phyloP scores from a whole-genome alignment of 1,139 yeast species.

The Yamadazyma atlantica region DNA sequence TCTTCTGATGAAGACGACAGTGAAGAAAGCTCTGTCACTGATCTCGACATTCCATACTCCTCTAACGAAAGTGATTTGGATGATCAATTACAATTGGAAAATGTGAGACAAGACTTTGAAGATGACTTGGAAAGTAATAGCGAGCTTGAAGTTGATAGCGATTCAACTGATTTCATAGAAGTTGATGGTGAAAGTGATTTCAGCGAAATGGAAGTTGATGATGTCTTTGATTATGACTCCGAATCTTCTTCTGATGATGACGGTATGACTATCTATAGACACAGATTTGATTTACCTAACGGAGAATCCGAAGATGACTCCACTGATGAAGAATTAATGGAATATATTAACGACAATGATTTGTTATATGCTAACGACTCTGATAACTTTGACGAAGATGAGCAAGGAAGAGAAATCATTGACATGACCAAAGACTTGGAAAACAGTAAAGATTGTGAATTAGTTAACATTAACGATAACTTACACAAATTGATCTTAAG shows the following conservation, averaged over 20 bases:
- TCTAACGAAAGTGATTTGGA: conserved; percentile 33
- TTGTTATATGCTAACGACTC: conserved; percentile 31
- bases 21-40: conserved; percentile 21
- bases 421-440: conserved; percentile 46
- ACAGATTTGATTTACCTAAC: conserved; percentile 41
- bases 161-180: conserved; percentile 29
- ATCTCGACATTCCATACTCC: conserved; percentile 30
- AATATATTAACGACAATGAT: conserved; percentile 23
- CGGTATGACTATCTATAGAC: conserved; percentile 46
- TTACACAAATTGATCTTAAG: conserved; percentile 44
- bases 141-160: conserved; percentile 27
- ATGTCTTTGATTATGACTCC: conserved; percentile 21
- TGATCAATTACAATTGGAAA: conserved; percentile 39
- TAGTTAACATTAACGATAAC: conserved; percentile 39
- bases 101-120: conserved; percentile 40
- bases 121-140: conserved; percentile 37
- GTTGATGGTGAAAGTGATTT: conserved; percentile 24
- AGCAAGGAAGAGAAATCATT: conserved; percentile 36
- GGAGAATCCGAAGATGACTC: conserved; percentile 35
- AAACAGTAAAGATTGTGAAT: conserved; percentile 47
- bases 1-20: conserved; percentile 5
- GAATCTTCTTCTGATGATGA: conserved; percentile 31
- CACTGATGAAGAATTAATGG: conserved; percentile 37
- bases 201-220: conserved; percentile 23
- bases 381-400: conserved; percentile 30